Evolutionary conservation across 1,139 yeast genomes (phyloP), one percentile per base, ranked within the genome.

Genomic region (Lodderomyces margitis): DNA sequence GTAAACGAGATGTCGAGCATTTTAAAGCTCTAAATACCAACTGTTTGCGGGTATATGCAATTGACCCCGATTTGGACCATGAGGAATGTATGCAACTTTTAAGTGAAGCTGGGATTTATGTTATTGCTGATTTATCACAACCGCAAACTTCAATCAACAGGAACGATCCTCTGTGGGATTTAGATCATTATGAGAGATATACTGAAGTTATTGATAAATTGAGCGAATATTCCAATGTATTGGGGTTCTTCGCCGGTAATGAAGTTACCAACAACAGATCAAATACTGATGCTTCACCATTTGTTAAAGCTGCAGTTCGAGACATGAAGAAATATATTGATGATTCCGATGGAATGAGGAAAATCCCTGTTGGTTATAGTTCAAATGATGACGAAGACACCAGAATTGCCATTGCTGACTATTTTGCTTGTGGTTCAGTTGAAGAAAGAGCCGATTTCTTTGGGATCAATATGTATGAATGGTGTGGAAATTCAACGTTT

Each of bases 201-300:
- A 87, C 91, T 62, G 77, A 75, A 44, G 83, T 89, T 49, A 83
- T 89, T 51, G 96, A 91, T 57, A 84, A 83, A 44, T 86, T 91
- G 68, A 80, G 83, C 56, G 74, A 80, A 54, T 91, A 87, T 66
- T 82, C 95, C 44, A 91, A 91, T 59, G 74, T 87, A 11, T 67
- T 89, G 48, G 98, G 96, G n/a, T 88, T 88, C 70, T 83, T 91
- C 59, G 81, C 95, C 36, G 97, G 97, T 57, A 91, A 91, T 61
- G 97, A 91, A 70, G 85, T 91, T 46, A 83, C 92, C 56, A 70
- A 70, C 53, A 61, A 61, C 42, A 56, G 54, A 15, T 47, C 64
- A 28, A 89, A 91, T 62, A 68, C 77, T 33, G 71, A 61, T 44
- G 70, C 76, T 19, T 79, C 94, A 28, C 96, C 97, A 3, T 91